Percentiles rank a stretch among this genome's conserved stretches.
phyloP scores from a whole-genome alignment of 2,329 filamentous ascomycete species.

The Pseudogymnoascus sp. region DNA sequence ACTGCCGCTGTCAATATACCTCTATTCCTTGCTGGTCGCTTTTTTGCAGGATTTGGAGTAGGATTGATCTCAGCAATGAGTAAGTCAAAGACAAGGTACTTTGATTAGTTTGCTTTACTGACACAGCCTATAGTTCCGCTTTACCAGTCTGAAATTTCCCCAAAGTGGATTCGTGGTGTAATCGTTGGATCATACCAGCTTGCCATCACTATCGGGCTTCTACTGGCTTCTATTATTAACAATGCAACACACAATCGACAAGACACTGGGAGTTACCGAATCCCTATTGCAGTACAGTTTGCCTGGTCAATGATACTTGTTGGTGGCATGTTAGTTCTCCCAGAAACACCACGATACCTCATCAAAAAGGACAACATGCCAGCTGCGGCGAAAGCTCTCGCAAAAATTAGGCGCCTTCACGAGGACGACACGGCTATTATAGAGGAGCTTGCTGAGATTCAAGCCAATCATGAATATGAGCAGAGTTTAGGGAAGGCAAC shows the following conservation, averaged over 20 bases:
- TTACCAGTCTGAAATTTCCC: conserved; percentile 74
- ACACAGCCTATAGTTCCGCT: conserved; percentile 50
- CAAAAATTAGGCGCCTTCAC: conserved; percentile 63
- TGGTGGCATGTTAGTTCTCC: conserved; percentile 59
- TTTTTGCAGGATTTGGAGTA: conserved; percentile 66
- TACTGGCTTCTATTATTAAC: conserved; percentile 60
- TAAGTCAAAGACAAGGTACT: conserved; percentile 26
- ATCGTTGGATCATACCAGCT: conserved; percentile 70
- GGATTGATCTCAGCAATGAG: conserved; percentile 60
- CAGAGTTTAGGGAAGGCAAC: conserved; percentile 52
- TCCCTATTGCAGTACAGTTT: conserved; percentile 67
- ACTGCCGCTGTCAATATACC: conserved; percentile 51
- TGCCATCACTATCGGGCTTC: conserved; percentile 64
- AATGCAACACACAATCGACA: conserved; percentile 51
- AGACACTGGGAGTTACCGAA: conserved; percentile 60
- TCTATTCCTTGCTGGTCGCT: conserved; percentile 60
- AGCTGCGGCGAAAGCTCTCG: conserved; percentile 58
- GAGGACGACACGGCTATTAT: conserved; percentile 65
- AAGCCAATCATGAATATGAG: conserved; percentile 69
- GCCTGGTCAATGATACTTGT: conserved; percentile 62
- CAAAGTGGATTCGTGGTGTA: conserved; percentile 72
- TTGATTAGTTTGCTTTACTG: conserved; percentile 14
- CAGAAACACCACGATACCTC: conserved; percentile 68
- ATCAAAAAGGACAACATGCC: conserved; percentile 61
- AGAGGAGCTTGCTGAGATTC: conserved; percentile 67